Percentiles rank a stretch among this genome's conserved stretches.
Conservation (phyloP, 2,329 filamentous ascomycete genomes). For the Epichloe elymi region DNA sequence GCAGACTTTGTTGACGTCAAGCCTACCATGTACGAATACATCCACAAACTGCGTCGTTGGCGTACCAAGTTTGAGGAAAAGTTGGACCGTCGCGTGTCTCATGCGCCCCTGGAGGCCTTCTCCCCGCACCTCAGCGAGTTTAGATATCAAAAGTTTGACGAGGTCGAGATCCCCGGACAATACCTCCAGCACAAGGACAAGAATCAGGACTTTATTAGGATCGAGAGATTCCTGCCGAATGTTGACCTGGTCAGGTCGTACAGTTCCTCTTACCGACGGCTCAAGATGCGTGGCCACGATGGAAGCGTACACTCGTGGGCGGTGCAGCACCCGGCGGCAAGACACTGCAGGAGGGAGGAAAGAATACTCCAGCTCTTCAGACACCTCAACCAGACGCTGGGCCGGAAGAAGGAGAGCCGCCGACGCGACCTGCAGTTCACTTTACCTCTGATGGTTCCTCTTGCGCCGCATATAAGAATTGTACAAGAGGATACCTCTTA, state of each 20-base stretch:
- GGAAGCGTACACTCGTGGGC: conserved; percentile 95
- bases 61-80: conserved; percentile 97
- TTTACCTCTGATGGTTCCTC: conserved; percentile 84
- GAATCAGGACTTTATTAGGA: conserved; percentile 96
- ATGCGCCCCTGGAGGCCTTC: conserved; percentile 67
- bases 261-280: conserved; percentile 77
- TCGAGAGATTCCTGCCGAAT: conserved; percentile 90
- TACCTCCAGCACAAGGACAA: conserved; percentile 97
- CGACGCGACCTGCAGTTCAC: conserved; percentile 93
- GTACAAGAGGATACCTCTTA: conserved; percentile 93
- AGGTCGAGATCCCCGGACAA: conserved; percentile 94
- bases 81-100: conserved; percentile 68
- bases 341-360: conserved; percentile 88
- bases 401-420: conserved; percentile 88
- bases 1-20: conserved; percentile 93
- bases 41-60: conserved; percentile 91
- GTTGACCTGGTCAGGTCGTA: conserved; percentile 87
- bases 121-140: conserved; percentile 95
- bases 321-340: conserved; percentile 86
- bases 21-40: conserved; percentile 97
- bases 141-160: conserved; percentile 94
- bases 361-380: conserved; percentile 92
- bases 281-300: conserved; percentile 95
- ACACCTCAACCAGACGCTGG: conserved; percentile 85
- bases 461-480: conserved; percentile 88